phyloP scores from a whole-genome alignment of 345 rosid genomes.

The Hibiscus syriacus region DNA sequence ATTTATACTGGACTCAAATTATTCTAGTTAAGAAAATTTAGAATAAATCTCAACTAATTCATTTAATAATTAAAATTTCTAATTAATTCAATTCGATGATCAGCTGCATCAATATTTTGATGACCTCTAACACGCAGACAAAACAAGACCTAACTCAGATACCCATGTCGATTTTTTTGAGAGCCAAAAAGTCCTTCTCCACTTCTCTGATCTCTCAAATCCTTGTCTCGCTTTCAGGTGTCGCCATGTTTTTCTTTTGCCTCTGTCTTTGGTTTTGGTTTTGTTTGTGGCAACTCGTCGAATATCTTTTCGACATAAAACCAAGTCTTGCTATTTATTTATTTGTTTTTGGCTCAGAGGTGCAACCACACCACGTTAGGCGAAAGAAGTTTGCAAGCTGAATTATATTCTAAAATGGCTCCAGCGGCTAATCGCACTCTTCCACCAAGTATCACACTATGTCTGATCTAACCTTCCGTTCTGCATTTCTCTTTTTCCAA shows the following conservation, averaged over 20 bases:
- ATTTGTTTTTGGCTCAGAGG: conserved; percentile 24
- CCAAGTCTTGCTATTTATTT: background rate
- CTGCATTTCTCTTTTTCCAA: background rate
- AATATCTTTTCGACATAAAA: conserved; percentile 16
- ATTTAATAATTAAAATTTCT: too few species aligned
- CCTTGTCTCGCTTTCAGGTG: conserved; percentile 41
- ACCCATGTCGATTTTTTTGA: conserved; percentile 35
- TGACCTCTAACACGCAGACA: too few species aligned
- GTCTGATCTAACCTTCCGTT: background rate
- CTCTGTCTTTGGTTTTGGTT: background rate
- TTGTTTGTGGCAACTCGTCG: conserved; percentile 33
- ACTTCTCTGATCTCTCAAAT: conserved; percentile 39
- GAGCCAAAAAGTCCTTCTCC: conserved; percentile 19
- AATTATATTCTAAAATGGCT: conserved; percentile 10
- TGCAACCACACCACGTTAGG: conserved; percentile 27
- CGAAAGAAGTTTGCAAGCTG: conserved; percentile 18
- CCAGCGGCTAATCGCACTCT: conserved; percentile 12
- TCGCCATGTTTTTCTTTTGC: background rate
- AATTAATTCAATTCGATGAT: too few species aligned
- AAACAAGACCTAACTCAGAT: conserved; percentile 6
- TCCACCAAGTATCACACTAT: conserved; percentile 19
- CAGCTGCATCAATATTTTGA: too few species aligned
- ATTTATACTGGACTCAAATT: too few species aligned
- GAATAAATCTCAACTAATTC: too few species aligned
- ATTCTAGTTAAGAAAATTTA: too few species aligned